These are phyloP conservation scores for Suillus occidentalis DNA, from an alignment of 768 basidiomycete species.

Conservation along the genomic window DNA sequence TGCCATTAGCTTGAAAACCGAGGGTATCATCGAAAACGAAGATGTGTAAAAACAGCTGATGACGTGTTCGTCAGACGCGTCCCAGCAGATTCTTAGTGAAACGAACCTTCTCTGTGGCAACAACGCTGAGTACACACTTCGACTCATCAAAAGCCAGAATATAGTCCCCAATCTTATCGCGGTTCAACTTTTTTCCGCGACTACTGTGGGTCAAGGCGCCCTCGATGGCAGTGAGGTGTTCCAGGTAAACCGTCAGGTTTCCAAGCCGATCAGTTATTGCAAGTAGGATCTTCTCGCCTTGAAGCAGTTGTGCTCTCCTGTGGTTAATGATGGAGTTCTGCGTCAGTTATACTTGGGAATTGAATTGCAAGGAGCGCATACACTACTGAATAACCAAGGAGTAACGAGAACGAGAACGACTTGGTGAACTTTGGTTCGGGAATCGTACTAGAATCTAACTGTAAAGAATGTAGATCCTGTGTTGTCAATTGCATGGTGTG, in stretches of 20 bases:
- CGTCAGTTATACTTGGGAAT: not conserved
- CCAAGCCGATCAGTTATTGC: slow-evolving; percentile 38
- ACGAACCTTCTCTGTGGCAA: slow-evolving; percentile 42
- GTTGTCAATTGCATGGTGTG: slow-evolving; percentile 28
- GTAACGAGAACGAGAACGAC: slow-evolving; percentile 18
- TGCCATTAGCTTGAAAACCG: slow-evolving; percentile 43
- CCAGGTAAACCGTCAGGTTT: slow-evolving; percentile 41
- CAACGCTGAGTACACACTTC: slow-evolving; percentile 47
- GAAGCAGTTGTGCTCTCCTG: slow-evolving; percentile 42
- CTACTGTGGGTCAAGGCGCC: slow-evolving; percentile 27
- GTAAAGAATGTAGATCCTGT: slow-evolving; percentile 29
- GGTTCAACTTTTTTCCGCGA: slow-evolving; percentile 35
- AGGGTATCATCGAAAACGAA: slow-evolving; percentile 49
- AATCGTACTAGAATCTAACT: slow-evolving; percentile 21
- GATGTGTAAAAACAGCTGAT: slow-evolving; percentile 41
- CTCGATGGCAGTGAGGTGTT: slow-evolving; percentile 31
- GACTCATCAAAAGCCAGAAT: slow-evolving; percentile 53
- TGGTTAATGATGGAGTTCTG: not conserved
- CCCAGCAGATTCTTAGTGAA: too few relatives aligned
- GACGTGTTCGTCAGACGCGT: not conserved
- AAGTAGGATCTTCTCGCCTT: slow-evolving; percentile 41
- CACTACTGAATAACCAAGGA: slow-evolving; percentile 18
- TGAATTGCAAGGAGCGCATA: not conserved
- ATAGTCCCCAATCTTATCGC: slow-evolving; percentile 47
- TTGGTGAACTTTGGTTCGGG: slow-evolving; percentile 24